Base-by-base conservation (phyloP, 331 rosid genomes). In the Prunus yedoensis region DNA sequence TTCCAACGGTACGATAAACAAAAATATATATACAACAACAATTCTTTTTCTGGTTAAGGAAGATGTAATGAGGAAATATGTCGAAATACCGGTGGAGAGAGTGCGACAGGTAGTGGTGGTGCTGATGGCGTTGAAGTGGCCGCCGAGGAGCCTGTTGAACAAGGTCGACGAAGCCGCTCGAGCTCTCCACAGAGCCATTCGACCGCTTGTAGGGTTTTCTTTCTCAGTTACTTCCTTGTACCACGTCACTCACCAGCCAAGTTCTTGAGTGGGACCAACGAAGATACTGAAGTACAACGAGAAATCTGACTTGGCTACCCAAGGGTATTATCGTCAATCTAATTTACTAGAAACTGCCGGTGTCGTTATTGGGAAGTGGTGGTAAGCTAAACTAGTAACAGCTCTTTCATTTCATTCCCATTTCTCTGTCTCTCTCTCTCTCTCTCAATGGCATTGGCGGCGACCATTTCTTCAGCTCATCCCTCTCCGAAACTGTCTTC, bases 101-200 rank as follows among this genome's bases (percentile, higher is more conserved):
- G 6, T 49, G 28, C 87, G 84, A 76, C 21, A 8, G 43, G 85
- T 45, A 75, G 70, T 75, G 79, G 61, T 6, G 45, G 18, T 4
- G 9, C 21, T 28, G 41, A 41, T 25, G 78, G 30, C 38, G 27
- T 20, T 18, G 56, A 51, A 47, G 70, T 14, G 43, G 16, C 66
- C 15, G 9, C 47, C 15, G 68, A 76, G 15, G 61, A 84, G 60
- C 18, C 56, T 66, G 66, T 10, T 81, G 10, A 80, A 46, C 25
- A 81, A 18, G 5, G 76, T 30, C 27, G 81, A 78, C 3, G 84
- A 80, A 54, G 82, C 73, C 5, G 75, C 46, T 51, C 91, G 89
- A 77, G 68, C 79, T 79, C 90, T 87, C 83, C 80, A 77, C 43
- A 85, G 30, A 13, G 90, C 91, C 91, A 89, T 89, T 59, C 59